Percentiles rank a stretch among this genome's conserved stretches.
These are phyloP conservation scores for Casuarina cunninghamiana DNA, from an alignment of 306 rosid genomes.

Conservation along the genomic window DNA sequence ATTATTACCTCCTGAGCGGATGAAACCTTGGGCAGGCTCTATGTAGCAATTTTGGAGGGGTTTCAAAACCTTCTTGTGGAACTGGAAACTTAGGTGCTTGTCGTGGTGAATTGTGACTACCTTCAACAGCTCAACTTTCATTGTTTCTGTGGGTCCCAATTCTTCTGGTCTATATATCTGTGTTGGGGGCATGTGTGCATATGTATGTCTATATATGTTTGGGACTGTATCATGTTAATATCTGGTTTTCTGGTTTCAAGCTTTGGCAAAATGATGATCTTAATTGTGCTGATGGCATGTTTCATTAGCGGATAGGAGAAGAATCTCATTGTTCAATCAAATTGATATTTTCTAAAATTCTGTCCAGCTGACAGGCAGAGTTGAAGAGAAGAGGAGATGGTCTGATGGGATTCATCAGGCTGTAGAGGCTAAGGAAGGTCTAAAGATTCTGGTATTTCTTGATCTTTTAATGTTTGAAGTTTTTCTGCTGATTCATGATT, in stretches of 20 bases:
- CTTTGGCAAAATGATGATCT: not conserved
- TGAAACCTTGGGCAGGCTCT: not conserved
- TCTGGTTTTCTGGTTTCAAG: not conserved
- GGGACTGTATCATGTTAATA: not conserved
- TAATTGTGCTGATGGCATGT: not conserved
- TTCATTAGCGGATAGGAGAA: not conserved
- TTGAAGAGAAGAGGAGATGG: conserved; percentile 98
- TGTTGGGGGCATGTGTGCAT: no score
- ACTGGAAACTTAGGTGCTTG: no score
- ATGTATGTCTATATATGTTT: not conserved
- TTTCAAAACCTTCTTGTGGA: not conserved
- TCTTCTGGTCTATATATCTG: no score
- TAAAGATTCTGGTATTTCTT: conserved; percentile 77
- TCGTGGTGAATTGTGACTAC: not conserved
- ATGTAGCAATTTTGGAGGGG: not conserved
- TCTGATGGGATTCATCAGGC: conserved; percentile 99
- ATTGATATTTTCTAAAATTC: conserved; percentile 22
- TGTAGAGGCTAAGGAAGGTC: conserved; percentile 97
- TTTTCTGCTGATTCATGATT: conserved; percentile 15
- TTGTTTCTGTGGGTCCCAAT: not conserved
- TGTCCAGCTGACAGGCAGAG: conserved; percentile 88
- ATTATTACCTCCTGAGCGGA: not conserved
- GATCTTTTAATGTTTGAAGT: conserved; percentile 17
- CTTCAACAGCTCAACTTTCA: not conserved
- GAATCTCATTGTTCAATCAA: conserved; percentile 13